phyloP scores from a whole-genome alignment of 768 basidiomycete species.

The Hygrocybe punicea region DNA sequence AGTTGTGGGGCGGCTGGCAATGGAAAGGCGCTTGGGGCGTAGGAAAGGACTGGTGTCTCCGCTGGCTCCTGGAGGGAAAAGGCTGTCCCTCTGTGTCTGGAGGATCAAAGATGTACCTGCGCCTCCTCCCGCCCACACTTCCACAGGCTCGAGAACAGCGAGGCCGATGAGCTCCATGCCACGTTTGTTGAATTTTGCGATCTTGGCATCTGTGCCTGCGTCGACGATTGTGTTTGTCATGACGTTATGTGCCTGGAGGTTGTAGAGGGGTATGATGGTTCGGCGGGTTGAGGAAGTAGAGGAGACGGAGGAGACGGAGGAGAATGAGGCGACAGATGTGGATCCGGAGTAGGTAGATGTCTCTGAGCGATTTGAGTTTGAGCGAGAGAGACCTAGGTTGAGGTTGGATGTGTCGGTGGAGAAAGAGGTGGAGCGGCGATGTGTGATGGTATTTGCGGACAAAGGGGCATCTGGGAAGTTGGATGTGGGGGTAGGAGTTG shows the following conservation, averaged over 20 bases:
- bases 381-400: constrained; percentile 35
- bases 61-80: not conserved
- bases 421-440: constrained; percentile 19
- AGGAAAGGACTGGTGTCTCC: not conserved
- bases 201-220: constrained; percentile 83
- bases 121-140: constrained; percentile 55
- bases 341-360: constrained; percentile 45
- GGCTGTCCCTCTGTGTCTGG: not conserved
- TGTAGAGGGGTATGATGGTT: constrained; percentile 82
- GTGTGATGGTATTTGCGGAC: constrained; percentile 5
- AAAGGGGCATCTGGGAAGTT: constrained; percentile 23
- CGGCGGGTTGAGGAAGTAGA: constrained; percentile 42
- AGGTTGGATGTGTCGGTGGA: not conserved
- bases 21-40: not conserved
- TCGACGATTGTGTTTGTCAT: constrained; percentile 83
- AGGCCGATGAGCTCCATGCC: constrained; percentile 77
- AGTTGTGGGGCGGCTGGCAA: constrained; percentile 1
- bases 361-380: constrained; percentile 59
- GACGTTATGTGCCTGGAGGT: constrained; percentile 83
- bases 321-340: constrained; percentile 40
- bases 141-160: constrained; percentile 75
- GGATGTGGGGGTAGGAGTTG: constrained; percentile 16
- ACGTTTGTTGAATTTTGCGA: constrained; percentile 70
- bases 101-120: not conserved
- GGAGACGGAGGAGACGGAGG: constrained; percentile 26